A percentile compares a stretch with the other conserved stretches of the same genome.
These are phyloP conservation scores for Aphanomyces stellatus DNA, from an alignment of 352 stramenopile genomes.

Conservation along the genomic window DNA sequence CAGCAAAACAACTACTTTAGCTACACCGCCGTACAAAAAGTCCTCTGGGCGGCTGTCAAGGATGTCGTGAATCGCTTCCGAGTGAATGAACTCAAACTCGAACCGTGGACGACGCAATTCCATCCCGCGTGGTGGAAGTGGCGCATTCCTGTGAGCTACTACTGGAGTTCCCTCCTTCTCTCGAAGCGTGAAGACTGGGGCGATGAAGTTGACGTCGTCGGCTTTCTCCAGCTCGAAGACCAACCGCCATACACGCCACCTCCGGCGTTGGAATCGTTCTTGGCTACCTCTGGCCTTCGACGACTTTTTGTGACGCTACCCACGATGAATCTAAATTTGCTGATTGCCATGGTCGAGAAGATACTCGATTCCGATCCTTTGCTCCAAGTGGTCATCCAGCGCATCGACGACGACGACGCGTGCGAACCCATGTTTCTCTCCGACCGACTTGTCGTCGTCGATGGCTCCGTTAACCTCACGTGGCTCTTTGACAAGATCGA, in stretches of 20 bases:
- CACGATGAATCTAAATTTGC: neutral
- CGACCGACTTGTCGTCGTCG: neutral
- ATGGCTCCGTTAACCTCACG: neutral
- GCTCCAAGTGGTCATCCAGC: neutral
- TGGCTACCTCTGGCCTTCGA: neutral
- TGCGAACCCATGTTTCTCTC: neutral
- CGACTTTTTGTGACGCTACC: neutral
- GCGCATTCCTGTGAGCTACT: slow-evolving; percentile 51
- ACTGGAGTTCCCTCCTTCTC: slow-evolving; percentile 54
- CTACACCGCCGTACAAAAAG: neutral
- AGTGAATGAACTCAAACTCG: neutral
- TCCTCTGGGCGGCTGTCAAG: neutral
- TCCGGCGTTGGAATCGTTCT: neutral
- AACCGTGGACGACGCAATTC: neutral
- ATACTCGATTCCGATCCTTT: neutral
- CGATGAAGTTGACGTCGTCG: slow-evolving; percentile 42
- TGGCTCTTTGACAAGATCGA: neutral
- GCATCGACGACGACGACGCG: neutral
- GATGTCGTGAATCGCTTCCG: neutral
- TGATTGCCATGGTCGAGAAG: neutral
- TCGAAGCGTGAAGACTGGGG: slow-evolving; percentile 53
- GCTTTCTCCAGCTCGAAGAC: slow-evolving; percentile 32
- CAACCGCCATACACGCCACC: neutral
- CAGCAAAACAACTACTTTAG: neutral
- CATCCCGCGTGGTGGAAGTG: slow-evolving; percentile 26